These are phyloP conservation scores for Gossypium sturtianum DNA, from an alignment of 345 rosid genomes.

Conservation along the genomic window DNA sequence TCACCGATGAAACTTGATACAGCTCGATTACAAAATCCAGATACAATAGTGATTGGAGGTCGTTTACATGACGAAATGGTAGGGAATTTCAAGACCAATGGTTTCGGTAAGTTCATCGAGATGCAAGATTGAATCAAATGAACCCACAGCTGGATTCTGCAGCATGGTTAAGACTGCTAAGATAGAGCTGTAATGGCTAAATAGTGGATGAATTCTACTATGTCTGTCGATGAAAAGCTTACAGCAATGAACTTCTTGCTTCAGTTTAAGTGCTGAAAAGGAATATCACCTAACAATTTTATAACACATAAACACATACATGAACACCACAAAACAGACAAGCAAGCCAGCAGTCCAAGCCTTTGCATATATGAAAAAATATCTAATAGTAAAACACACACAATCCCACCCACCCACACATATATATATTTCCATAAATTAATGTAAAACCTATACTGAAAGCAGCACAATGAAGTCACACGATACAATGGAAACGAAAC, in stretches of 20 bases:
- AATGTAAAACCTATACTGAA: neutral
- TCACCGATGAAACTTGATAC: no score
- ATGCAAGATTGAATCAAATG: no score
- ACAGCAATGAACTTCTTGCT: slow-evolving; percentile 89
- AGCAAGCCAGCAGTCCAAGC: neutral
- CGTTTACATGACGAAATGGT: no score
- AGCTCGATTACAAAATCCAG: no score
- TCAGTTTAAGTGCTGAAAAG: slow-evolving; percentile 79
- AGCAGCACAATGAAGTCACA: neutral
- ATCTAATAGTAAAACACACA: neutral
- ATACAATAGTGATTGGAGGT: no score
- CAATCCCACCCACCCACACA: neutral
- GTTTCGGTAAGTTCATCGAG: no score
- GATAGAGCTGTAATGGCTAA: no score
- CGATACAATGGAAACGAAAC: neutral
- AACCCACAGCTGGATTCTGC: no score
- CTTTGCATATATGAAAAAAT: neutral
- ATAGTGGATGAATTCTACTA: no score
- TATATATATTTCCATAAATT: neutral
- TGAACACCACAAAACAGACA: neutral
- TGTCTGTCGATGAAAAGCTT: slow-evolving; percentile 24
- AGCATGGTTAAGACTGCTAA: no score
- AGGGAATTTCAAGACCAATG: no score
- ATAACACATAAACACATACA: neutral
- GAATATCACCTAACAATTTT: slow-evolving; percentile 42